Base-by-base conservation (phyloP, 176 grass and related monocot species). In the Guadua angustifolia region DNA sequence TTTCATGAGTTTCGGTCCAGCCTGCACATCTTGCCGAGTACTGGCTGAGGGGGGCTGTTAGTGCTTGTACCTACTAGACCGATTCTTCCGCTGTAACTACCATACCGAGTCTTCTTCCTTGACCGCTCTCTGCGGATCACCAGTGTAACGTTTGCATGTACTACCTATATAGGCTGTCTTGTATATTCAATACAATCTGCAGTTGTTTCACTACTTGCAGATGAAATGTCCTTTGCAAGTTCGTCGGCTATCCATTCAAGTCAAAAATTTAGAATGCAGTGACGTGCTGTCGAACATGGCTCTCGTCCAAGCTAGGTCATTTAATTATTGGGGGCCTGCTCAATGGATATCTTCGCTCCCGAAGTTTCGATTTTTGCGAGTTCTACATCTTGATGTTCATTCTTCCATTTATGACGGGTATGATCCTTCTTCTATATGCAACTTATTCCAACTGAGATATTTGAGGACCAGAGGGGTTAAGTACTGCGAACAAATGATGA, bases 241-340 rank as follows among this genome's bases (percentile, higher is more conserved):
- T 81, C 85, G 69, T 18, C 69, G 85, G 25, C 14, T 86, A 11
- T 86, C 85, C 4, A 2, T 86, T 1, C 85, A 68, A 24, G 13
- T 18, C 3, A 36, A 13, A 14, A 8, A 58, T 33, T 43, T 16
- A 3, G 12, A 64, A 4, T 1, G 0, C 25, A 40, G 4, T 7
- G 1, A 43, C 0, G 0, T 55, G 11, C 19, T 73, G 7, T 8
- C 9, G 14, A 75, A 45, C 70, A 87, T 87, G 60, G 5, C 7
- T 47, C 69, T 86, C 1, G 24, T 36, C 1, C 24, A 81, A 26
- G 70, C 49, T 22, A 24, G 78, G 29, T 87, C 85, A 47, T 55
- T 87, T 5, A 87, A 66, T 58, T 67, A 67, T 3, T 81, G 49
- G 39, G 70, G 85, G 5, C 39, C 70, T 75, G 5, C 25, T 24